Evolutionary conservation across 2,329 filamentous ascomycete genomes (phyloP).

Genomic region (Colletotrichum sp.): DNA sequence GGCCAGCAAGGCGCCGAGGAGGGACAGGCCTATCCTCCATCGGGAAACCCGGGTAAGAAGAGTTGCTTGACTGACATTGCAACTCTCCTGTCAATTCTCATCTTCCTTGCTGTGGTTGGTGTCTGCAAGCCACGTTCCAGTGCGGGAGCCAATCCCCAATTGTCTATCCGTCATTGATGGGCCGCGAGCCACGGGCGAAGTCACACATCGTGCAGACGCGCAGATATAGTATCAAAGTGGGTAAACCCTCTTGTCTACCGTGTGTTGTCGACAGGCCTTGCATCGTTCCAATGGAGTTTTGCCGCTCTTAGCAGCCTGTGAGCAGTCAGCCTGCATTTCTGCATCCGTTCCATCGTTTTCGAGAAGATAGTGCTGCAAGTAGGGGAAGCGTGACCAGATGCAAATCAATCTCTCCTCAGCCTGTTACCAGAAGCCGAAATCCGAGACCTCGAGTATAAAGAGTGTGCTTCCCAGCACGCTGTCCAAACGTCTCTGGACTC

Average conservation of each 20-base stretch:
- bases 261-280: neutral
- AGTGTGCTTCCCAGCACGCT: neutral
- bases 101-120: neutral
- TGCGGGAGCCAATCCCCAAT: neutral
- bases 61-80: neutral
- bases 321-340: conserved; percentile 8
- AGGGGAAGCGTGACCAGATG: neutral
- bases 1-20: neutral
- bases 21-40: neutral
- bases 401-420: neutral
- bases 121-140: conserved; percentile 11
- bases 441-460: conserved; percentile 7
- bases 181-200: neutral
- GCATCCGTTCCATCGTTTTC: neutral
- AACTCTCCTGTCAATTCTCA: conserved; percentile 7
- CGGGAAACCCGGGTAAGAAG: neutral
- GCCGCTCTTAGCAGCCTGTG: conserved; percentile 4
- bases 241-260: neutral
- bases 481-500: neutral
- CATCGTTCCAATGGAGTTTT: neutral
- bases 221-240: neutral
- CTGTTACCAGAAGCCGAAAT: neutral
- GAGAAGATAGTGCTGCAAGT: neutral
- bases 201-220: neutral
- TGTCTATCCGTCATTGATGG: neutral